Evolutionary conservation across 2,329 filamentous ascomycete species (phyloP).

Genomic region (Trichoderma pleuroti): DNA sequence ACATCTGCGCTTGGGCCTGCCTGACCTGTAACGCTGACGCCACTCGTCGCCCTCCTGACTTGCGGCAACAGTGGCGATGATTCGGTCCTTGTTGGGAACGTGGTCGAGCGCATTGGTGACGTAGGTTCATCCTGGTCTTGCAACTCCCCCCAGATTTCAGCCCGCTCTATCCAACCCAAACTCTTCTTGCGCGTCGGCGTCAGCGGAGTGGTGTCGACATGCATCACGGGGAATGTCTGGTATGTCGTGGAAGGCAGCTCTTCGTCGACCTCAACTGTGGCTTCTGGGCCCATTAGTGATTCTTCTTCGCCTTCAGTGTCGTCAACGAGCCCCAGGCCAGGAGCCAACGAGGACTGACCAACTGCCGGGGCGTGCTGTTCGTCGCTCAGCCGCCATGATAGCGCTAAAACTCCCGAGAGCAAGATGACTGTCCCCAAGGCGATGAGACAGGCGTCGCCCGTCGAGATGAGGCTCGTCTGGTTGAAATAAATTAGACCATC

Average conservation of each 20-base stretch:
- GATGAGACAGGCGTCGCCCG: constrained; percentile 75
- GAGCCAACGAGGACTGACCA: constrained; percentile 68
- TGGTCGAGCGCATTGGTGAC: constrained; percentile 46
- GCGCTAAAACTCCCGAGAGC: constrained; percentile 79
- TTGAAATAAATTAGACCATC: constrained; percentile 97
- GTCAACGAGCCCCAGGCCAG: constrained; percentile 77
- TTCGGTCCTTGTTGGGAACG: constrained; percentile 43
- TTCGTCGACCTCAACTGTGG: constrained; percentile 41
- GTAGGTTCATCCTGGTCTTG: constrained; percentile 63
- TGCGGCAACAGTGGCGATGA: constrained; percentile 39
- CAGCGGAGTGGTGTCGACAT: constrained; percentile 37
- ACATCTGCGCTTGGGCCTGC: constrained; percentile 32
- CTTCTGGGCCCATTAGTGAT: constrained; percentile 48
- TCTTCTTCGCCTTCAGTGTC: constrained; percentile 61
- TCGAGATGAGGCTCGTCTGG: constrained; percentile 75
- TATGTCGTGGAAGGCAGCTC: constrained; percentile 32
- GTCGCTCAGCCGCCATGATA: constrained; percentile 90
- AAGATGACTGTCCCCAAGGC: constrained; percentile 82
- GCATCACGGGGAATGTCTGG: constrained; percentile 47
- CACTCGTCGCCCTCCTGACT: constrained; percentile 33
- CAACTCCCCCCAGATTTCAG: constrained; percentile 84
- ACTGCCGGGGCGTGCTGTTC: constrained; percentile 61
- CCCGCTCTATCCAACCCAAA: constrained; percentile 61
- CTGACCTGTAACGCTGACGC: constrained; percentile 27
- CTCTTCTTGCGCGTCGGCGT: constrained; percentile 46